phyloP scores from a whole-genome alignment of 768 basidiomycete genomes.

The Leccinum fibrillosum region DNA sequence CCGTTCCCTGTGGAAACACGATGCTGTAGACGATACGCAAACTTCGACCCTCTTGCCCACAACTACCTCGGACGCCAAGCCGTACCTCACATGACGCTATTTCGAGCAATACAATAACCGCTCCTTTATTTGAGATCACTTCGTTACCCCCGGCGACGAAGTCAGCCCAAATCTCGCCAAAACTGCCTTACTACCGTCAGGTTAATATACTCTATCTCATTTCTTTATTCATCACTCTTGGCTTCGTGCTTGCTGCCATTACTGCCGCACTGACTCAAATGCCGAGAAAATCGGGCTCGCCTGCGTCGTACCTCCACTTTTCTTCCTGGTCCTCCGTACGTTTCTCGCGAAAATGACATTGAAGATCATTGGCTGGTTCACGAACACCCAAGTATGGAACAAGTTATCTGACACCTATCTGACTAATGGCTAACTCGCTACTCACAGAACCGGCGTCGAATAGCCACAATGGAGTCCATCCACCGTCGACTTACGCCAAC shows the following conservation, averaged over 20 bases:
- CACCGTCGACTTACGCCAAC: no score
- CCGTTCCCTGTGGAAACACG: slow-evolving; percentile 40
- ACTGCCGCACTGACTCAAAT: slow-evolving; percentile 8
- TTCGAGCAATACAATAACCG: slow-evolving; percentile 9
- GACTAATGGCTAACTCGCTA: no score
- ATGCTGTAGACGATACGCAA: slow-evolving; percentile 25
- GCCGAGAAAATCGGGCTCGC: slow-evolving; percentile 3
- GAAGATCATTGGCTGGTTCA: slow-evolving; percentile 15
- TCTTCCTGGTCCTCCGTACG: slow-evolving; percentile 26
- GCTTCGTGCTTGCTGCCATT: slow-evolving; percentile 24
- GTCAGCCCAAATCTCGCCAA: slow-evolving; percentile 12
- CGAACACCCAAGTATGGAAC: slow-evolving; percentile 25
- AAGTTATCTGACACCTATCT: slow-evolving; percentile 3
- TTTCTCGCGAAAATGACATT: slow-evolving; percentile 15
- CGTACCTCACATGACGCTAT: not conserved
- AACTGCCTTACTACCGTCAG: slow-evolving; percentile 19
- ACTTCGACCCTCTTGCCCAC: slow-evolving; percentile 7
- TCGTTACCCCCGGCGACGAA: slow-evolving; percentile 29
- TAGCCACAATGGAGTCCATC: no score
- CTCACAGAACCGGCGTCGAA: no score
- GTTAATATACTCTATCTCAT: slow-evolving; percentile 26
- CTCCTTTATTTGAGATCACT: slow-evolving; percentile 33
- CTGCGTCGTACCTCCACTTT: slow-evolving; percentile 16
- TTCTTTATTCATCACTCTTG: slow-evolving; percentile 26
- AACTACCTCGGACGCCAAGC: not conserved